Percentiles rank a stretch among this genome's conserved stretches.
Evolutionary conservation across 2,329 filamentous ascomycete species (phyloP).

Genomic region (Grosmannia huntii): DNA sequence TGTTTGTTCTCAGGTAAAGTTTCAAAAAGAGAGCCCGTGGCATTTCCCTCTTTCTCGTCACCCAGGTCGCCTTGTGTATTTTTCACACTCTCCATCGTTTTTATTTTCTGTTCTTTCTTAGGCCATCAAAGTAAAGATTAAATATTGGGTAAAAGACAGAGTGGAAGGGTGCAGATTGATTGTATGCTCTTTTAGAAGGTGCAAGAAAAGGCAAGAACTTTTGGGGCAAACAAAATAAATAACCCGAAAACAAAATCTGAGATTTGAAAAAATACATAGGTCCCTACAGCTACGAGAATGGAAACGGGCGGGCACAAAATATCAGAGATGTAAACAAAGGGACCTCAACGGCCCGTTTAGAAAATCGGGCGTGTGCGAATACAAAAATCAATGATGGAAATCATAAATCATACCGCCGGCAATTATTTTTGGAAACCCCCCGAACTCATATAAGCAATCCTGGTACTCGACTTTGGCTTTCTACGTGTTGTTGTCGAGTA

Average conservation of each 20-base stretch:
- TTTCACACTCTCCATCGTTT: background rate
- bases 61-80: background rate
- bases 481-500: too few species aligned
- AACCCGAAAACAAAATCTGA: background rate
- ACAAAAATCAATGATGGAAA: background rate
- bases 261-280: background rate
- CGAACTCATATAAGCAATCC: too few species aligned
- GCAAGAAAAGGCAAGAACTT: background rate
- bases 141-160: too few species aligned
- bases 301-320: background rate
- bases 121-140: background rate
- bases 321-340: background rate
- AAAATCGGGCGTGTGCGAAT: too few species aligned
- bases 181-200: too few species aligned
- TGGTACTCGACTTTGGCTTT: too few species aligned
- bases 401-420: too few species aligned
- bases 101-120: background rate
- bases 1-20: background rate
- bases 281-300: background rate
- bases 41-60: background rate
- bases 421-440: too few species aligned
- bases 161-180: too few species aligned
- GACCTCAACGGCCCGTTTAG: background rate
- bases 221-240: background rate
- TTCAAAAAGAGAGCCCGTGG: background rate